Evolutionary conservation across 2,329 filamentous ascomycete genomes (phyloP).

Genomic region (Ascochyta koolunga): DNA sequence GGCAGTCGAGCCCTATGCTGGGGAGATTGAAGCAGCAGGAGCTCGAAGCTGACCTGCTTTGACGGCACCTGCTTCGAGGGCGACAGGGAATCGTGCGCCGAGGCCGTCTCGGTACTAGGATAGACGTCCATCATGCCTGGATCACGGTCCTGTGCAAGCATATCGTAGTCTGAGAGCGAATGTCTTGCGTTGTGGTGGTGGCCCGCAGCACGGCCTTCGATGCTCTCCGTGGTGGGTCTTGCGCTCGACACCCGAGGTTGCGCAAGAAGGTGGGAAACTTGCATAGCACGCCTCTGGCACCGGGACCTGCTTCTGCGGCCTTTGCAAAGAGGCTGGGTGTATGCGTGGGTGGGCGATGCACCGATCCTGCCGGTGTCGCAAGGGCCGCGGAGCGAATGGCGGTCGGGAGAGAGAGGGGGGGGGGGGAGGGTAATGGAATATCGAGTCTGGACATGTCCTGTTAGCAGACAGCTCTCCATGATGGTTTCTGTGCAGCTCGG

Average conservation of each 20-base stretch:
- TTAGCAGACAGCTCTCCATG: constrained; percentile 34
- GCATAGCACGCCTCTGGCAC: constrained; percentile 30
- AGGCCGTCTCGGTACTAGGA: constrained; percentile 43
- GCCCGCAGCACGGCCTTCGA: constrained; percentile 36
- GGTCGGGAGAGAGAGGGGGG: constrained; percentile 21
- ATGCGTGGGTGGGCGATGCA: constrained; percentile 31
- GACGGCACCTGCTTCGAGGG: constrained; percentile 49
- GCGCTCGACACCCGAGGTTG: constrained; percentile 33
- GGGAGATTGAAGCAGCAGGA: constrained; percentile 71
- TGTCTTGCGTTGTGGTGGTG: constrained; percentile 38
- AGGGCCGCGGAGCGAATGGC: constrained; percentile 41
- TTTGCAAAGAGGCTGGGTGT: constrained; percentile 29
- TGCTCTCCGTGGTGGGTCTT: constrained; percentile 31
- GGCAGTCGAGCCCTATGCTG: constrained; percentile 76
- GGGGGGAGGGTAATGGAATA: constrained; percentile 31
- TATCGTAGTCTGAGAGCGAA: constrained; percentile 32
- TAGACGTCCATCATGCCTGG: constrained; percentile 43
- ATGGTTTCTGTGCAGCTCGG: constrained; percentile 23
- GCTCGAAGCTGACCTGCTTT: constrained; percentile 81
- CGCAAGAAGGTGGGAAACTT: constrained; percentile 41
- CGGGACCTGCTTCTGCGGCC: constrained; percentile 16
- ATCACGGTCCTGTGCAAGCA: constrained; percentile 36
- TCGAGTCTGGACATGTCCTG: constrained; percentile 24
- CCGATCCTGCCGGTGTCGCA: constrained; percentile 50
- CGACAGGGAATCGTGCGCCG: constrained; percentile 43